Evolutionary conservation across 2,329 filamentous ascomycete genomes (phyloP).

Genomic region (Chaetomium sp.): DNA sequence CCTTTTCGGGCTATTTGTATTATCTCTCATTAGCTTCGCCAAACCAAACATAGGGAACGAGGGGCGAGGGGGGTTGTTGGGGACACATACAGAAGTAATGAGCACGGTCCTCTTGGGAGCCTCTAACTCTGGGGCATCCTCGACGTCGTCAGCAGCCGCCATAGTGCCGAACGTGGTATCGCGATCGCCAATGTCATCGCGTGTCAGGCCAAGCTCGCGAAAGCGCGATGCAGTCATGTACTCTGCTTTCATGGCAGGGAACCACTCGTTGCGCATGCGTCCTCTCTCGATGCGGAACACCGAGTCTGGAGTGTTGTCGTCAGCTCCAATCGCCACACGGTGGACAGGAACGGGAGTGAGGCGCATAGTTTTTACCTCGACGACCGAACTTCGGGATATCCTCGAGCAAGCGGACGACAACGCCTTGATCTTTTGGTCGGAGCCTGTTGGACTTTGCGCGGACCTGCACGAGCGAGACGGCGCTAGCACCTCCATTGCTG

Average conservation of each 20-base stretch:
- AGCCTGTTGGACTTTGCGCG: constrained; percentile 44
- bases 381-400: constrained; percentile 47
- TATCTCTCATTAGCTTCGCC: constrained; percentile 10
- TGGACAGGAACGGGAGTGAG: not conserved
- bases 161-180: constrained; percentile 37
- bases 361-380: constrained; percentile 37
- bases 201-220: constrained; percentile 38
- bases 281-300: constrained; percentile 41
- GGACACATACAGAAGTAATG: constrained; percentile 17
- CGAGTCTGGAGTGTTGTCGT: constrained; percentile 33
- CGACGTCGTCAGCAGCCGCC: constrained; percentile 2
- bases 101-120: not conserved
- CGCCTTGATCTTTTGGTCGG: constrained; percentile 45
- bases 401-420: constrained; percentile 48
- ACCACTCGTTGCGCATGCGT: constrained; percentile 45
- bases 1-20: constrained; percentile 41
- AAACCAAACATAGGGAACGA: not conserved
- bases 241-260: constrained; percentile 40
- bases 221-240: constrained; percentile 42
- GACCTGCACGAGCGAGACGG: constrained; percentile 38
- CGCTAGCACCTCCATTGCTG: constrained; percentile 30
- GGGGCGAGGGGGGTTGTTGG: not conserved
- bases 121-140: constrained; percentile 1
- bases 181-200: constrained; percentile 38
- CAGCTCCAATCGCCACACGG: constrained; percentile 2